Percentiles rank a stretch among this genome's conserved stretches.
phyloP scores from a whole-genome alignment of 106 monocot species.

The Platanthera guangdongensis region DNA sequence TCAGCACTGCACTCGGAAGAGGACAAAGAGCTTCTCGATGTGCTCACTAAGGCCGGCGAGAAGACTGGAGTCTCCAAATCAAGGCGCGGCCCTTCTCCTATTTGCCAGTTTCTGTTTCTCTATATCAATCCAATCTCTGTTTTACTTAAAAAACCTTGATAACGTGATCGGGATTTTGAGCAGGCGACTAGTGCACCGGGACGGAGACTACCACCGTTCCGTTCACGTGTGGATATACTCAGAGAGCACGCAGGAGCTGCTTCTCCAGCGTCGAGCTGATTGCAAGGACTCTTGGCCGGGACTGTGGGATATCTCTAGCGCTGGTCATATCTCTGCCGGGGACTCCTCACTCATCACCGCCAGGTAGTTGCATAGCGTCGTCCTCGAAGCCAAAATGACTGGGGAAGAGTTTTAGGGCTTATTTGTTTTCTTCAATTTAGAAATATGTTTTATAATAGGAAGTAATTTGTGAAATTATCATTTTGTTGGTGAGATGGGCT shows the following conservation, averaged over 20 bases:
- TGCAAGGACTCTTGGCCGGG: slow-evolving; percentile 98
- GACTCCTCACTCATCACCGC: slow-evolving; percentile 76
- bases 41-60: slow-evolving; percentile 68
- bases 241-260: slow-evolving; percentile 82
- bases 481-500: too few species aligned
- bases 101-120: neutral
- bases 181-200: slow-evolving; percentile 67
- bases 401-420: too few species aligned
- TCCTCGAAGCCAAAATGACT: neutral
- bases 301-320: slow-evolving; percentile 92
- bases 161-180: neutral
- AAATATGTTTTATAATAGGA: too few species aligned
- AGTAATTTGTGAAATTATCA: too few species aligned
- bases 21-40: slow-evolving; percentile 71
- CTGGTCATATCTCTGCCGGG: slow-evolving; percentile 86
- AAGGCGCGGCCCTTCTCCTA: slow-evolving; percentile 22
- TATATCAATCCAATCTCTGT: neutral
- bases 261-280: slow-evolving; percentile 83
- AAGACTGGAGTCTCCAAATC: slow-evolving; percentile 76
- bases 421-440: too few species aligned
- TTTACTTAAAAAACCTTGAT: neutral
- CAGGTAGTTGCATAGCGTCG: slow-evolving; percentile 26
- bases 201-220: slow-evolving; percentile 89
- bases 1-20: slow-evolving; percentile 6
- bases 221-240: slow-evolving; percentile 96